Conservation (phyloP, 306 rosid genomes). For the Myrica gale region DNA sequence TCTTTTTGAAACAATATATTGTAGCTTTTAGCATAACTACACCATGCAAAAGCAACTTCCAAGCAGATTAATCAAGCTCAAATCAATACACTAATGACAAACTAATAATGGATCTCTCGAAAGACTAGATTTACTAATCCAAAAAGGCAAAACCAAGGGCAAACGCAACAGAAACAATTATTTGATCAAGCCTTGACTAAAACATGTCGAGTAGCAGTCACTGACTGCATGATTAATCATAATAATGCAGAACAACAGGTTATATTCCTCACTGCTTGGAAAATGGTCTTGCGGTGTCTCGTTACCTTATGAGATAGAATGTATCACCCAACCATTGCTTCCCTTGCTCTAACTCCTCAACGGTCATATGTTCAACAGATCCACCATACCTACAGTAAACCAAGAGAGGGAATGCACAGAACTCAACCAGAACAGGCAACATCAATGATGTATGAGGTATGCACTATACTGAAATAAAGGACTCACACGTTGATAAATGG, state of each 20-base stretch:
- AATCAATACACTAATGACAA: not conserved
- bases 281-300: constrained; percentile 7
- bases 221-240: not conserved
- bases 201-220: not conserved
- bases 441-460: constrained; percentile 15
- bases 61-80: constrained; percentile 9
- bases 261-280: constrained; percentile 16
- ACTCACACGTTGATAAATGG: not conserved
- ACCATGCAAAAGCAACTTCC: constrained; percentile 2
- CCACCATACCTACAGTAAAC: constrained; percentile 55
- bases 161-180: not conserved
- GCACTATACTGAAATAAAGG: not conserved
- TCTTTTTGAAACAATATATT: not conserved
- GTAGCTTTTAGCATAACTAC: constrained; percentile 2
- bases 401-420: constrained; percentile 19
- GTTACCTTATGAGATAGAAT: constrained; percentile 79
- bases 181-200: not conserved
- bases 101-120: not conserved
- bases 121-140: not conserved
- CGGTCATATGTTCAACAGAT: constrained; percentile 58
- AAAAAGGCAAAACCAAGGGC: not conserved
- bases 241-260: constrained; percentile 9
- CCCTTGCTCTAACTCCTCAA: constrained; percentile 69
- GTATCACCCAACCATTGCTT: constrained; percentile 77
- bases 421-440: constrained; percentile 5